Evolutionary conservation across 2,329 filamentous ascomycete species (phyloP).

Genomic region (Pseudopyricularia cyperi): DNA sequence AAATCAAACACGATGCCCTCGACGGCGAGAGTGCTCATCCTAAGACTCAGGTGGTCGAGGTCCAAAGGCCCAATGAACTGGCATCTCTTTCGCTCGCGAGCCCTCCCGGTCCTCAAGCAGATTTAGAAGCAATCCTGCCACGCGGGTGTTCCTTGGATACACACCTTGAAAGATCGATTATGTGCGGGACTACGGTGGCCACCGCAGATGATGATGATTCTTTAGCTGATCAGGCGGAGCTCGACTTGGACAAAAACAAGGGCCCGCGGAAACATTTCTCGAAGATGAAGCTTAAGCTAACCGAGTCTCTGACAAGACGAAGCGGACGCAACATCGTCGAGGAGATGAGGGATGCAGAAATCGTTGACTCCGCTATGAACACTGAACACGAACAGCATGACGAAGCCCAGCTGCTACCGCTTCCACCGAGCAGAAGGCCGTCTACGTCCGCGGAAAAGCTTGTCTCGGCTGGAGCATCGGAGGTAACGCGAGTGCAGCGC

Average conservation of each 20-base stretch:
- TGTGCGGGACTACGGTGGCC: neutral
- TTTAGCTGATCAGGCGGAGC: neutral
- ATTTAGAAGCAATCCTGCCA: neutral
- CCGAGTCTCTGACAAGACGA: conserved; percentile 2
- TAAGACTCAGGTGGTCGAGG: neutral
- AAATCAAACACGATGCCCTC: neutral
- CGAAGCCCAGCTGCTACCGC: neutral
- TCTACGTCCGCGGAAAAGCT: neutral
- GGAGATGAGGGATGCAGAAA: neutral
- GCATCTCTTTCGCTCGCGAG: neutral
- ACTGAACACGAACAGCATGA: neutral
- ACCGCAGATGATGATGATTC: neutral
- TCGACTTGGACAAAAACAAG: neutral
- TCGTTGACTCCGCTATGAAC: neutral
- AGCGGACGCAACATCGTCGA: neutral
- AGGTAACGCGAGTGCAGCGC: neutral
- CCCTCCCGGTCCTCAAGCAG: neutral
- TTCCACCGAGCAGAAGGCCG: neutral
- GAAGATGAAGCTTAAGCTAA: neutral
- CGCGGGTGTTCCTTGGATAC: neutral
- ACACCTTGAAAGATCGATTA: neutral
- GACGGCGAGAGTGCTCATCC: neutral
- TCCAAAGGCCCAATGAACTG: neutral
- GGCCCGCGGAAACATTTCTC: conserved; percentile 2
- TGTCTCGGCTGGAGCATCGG: neutral